These are phyloP conservation scores for Sporothrix euskadiensis DNA, from an alignment of 2,329 filamentous ascomycete species.

Conservation along the genomic window DNA sequence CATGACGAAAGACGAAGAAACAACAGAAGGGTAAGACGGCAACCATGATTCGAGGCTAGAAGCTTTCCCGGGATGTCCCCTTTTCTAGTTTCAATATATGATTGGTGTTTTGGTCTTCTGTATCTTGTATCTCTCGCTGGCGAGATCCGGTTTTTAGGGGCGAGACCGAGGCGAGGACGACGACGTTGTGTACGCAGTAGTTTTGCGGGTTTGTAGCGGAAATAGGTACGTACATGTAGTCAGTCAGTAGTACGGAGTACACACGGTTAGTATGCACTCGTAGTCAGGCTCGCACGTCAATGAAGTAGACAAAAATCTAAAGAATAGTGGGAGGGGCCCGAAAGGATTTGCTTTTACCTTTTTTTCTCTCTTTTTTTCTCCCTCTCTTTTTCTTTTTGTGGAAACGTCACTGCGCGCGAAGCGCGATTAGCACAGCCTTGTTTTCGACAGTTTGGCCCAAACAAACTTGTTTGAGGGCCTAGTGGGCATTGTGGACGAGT, in stretches of 20 bases:
- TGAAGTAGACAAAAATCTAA: background rate
- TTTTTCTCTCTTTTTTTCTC: background rate
- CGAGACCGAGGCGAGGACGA: slow-evolving; percentile 13
- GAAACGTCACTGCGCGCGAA: background rate
- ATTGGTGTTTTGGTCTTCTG: background rate
- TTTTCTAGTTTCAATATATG: background rate
- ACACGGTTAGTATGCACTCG: background rate
- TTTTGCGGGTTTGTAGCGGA: background rate
- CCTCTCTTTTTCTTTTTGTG: background rate
- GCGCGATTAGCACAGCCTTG: slow-evolving; percentile 18
- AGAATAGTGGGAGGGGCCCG: background rate
- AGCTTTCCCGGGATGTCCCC: slow-evolving; percentile 14
- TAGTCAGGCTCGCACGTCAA: background rate
- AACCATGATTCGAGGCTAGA: slow-evolving; percentile 4
- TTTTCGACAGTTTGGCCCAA: background rate
- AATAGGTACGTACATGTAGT: background rate
- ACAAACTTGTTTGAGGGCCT: background rate
- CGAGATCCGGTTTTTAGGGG: background rate
- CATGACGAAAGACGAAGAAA: background rate
- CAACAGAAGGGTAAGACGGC: background rate
- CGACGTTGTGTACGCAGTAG: too few species aligned
- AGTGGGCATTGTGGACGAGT: background rate
- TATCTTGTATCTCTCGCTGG: background rate
- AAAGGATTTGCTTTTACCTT: background rate
- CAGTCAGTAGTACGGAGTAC: too few species aligned